These are phyloP conservation scores for Suhomyces pyralidae DNA, from an alignment of 805 yeast species.

Conservation along the genomic window DNA sequence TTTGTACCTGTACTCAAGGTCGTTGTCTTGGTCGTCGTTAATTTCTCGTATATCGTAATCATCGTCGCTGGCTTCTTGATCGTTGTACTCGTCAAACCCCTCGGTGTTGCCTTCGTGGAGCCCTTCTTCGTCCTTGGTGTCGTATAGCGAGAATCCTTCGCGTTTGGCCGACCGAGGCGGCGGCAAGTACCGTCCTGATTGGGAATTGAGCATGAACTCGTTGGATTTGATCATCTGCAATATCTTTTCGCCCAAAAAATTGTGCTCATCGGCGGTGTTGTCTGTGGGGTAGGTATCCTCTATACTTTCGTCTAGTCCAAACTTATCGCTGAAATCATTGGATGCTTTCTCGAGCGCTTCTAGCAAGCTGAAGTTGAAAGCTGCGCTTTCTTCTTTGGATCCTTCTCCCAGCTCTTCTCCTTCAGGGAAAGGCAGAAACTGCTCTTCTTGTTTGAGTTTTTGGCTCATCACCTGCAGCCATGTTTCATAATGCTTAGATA, in stretches of 20 bases:
- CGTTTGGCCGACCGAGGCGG: slow-evolving; percentile 2
- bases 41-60: slow-evolving; percentile 41
- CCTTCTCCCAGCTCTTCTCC: slow-evolving; percentile 11
- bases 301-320: slow-evolving; percentile 3
- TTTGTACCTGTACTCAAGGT: slow-evolving; percentile 24
- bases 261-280: neutral
- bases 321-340: slow-evolving; percentile 14
- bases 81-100: slow-evolving; percentile 10
- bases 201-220: slow-evolving; percentile 10
- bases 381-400: slow-evolving; percentile 14
- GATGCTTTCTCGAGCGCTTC: slow-evolving; percentile 32
- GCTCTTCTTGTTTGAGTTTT: slow-evolving; percentile 22
- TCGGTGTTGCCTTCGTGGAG: slow-evolving; percentile 33
- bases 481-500: slow-evolving; percentile 34
- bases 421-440: slow-evolving; percentile 29
- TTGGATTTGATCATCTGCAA: slow-evolving; percentile 19
- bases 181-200: neutral
- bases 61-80: slow-evolving; percentile 18
- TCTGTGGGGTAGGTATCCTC: neutral
- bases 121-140: slow-evolving; percentile 39
- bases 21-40: slow-evolving; percentile 14
- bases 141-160: slow-evolving; percentile 33
- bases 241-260: slow-evolving; percentile 25
- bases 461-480: slow-evolving; percentile 35
- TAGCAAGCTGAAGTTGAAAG: slow-evolving; percentile 26